Evolutionary conservation across 805 yeast species (phyloP).

Genomic region (Wickerhamiella azyma): DNA sequence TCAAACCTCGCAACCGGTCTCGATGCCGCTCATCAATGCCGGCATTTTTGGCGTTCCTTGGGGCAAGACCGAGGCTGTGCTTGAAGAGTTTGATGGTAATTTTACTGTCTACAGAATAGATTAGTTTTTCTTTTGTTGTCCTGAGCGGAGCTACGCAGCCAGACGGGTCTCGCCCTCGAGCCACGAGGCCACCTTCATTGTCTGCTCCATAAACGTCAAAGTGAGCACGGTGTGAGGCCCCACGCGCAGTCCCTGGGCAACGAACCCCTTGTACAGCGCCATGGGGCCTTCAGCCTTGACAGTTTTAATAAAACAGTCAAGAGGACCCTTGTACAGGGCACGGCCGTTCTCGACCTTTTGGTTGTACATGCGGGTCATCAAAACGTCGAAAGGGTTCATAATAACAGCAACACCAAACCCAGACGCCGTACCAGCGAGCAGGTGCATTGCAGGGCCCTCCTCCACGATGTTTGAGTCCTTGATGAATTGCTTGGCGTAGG

Average conservation of each 20-base stretch:
- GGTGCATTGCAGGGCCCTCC: conserved; percentile 59
- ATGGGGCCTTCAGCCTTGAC: conserved; percentile 66
- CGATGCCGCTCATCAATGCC: conserved; percentile 68
- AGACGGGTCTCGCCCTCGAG: conserved; percentile 26
- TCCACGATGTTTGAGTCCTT: conserved; percentile 34
- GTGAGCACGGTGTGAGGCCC: conserved; percentile 88
- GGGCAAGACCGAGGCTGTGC: conserved; percentile 45
- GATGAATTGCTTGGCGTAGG: conserved; percentile 53
- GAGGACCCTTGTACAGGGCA: conserved; percentile 66
- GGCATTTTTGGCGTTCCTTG: conserved; percentile 75
- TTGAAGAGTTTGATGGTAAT: conserved; percentile 27
- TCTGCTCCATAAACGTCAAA: conserved; percentile 89
- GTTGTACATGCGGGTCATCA: conserved; percentile 87
- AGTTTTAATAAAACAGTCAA: conserved; percentile 82
- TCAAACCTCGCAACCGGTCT: conserved; percentile 29
- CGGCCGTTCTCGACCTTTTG: conserved; percentile 47
- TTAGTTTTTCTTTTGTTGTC: not conserved
- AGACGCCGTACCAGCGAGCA: conserved; percentile 58
- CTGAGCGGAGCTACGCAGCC: not conserved
- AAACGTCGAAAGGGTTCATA: conserved; percentile 97
- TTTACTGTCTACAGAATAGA: conserved; percentile 37
- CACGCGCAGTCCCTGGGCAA: conserved; percentile 80
- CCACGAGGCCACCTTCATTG: conserved; percentile 47
- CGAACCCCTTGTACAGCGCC: conserved; percentile 90
- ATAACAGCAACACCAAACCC: conserved; percentile 89